These are phyloP conservation scores for Ilyonectria mors-panacis DNA, from an alignment of 2,329 filamentous ascomycete genomes.

Conservation along the genomic window DNA sequence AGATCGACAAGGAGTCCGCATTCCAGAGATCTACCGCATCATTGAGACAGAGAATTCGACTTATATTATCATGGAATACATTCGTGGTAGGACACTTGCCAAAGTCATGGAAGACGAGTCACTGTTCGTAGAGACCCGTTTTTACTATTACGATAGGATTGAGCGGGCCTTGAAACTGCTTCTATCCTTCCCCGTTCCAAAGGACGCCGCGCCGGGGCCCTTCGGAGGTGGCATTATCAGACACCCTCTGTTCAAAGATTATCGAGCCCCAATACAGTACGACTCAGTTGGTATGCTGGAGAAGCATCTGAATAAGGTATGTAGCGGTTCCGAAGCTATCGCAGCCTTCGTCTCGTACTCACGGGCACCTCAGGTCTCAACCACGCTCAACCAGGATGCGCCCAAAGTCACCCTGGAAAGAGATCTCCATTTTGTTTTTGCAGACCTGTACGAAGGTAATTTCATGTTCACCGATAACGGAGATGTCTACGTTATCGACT, in stretches of 20 bases:
- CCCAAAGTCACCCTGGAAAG: slow-evolving; percentile 12
- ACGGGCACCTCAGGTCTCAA: slow-evolving; percentile 3
- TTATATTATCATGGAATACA: slow-evolving; percentile 12
- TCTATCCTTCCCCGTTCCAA: slow-evolving; percentile 19
- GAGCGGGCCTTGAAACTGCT: slow-evolving; percentile 3
- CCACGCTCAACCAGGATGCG: slow-evolving; percentile 1
- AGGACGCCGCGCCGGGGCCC: slow-evolving; percentile 13
- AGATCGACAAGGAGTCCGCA: slow-evolving; percentile 12
- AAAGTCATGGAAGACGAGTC: background rate
- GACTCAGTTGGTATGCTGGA: slow-evolving; percentile 11
- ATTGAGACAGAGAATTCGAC: background rate
- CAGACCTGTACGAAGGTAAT: slow-evolving; percentile 20
- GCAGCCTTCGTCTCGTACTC: background rate
- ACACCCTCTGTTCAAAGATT: slow-evolving; percentile 17
- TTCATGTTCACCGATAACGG: slow-evolving; percentile 17
- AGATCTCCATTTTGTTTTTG: slow-evolving; percentile 14
- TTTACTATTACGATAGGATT: slow-evolving; percentile 1
- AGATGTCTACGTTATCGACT: slow-evolving; percentile 18
- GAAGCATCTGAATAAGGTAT: slow-evolving; percentile 21
- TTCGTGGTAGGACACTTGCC: background rate
- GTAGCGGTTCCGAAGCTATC: no score
- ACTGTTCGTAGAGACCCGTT: background rate
- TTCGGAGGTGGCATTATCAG: slow-evolving; percentile 18
- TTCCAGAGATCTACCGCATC: slow-evolving; percentile 15
- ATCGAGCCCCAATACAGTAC: slow-evolving; percentile 5